Percentiles rank a stretch among this genome's conserved stretches.
These are phyloP conservation scores for Mortierella sp. DNA, from an alignment of 371 early-diverging fungal genomes.

Conservation along the genomic window DNA sequence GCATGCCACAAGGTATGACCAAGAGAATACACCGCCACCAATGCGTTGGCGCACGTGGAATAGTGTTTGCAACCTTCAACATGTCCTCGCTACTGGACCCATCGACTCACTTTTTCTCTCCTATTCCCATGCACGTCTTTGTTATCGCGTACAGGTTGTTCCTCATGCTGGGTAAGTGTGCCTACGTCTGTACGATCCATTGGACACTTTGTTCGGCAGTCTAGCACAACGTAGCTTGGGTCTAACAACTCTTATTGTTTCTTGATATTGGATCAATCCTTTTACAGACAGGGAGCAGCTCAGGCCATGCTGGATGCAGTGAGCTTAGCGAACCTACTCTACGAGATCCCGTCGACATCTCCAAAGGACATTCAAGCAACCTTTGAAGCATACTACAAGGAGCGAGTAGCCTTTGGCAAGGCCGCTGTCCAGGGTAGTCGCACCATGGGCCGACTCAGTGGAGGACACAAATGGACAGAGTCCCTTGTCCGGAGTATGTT, in stretches of 20 bases:
- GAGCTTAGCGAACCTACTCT: slow-evolving; percentile 31
- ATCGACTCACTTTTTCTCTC: background rate
- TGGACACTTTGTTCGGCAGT: background rate
- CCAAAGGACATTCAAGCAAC: slow-evolving; percentile 10
- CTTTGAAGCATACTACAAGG: slow-evolving; percentile 38
- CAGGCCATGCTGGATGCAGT: slow-evolving; percentile 50
- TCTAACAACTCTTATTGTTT: background rate
- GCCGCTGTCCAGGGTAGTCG: slow-evolving; percentile 40
- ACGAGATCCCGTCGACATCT: slow-evolving; percentile 34
- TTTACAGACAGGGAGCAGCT: slow-evolving; percentile 32
- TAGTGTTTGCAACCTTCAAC: background rate
- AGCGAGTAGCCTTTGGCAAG: slow-evolving; percentile 26
- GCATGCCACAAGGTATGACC: slow-evolving; percentile 48
- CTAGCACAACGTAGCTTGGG: background rate
- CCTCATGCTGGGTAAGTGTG: slow-evolving; percentile 52
- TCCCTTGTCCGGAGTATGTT: slow-evolving; percentile 30
- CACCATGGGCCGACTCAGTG: slow-evolving; percentile 32
- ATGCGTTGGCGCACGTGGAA: background rate
- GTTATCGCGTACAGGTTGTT: slow-evolving; percentile 32
- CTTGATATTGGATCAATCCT: background rate
- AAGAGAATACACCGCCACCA: background rate
- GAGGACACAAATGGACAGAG: slow-evolving; percentile 41
- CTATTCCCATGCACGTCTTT: background rate
- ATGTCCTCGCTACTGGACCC: slow-evolving; percentile 11
- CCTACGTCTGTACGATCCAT: no score